Percentiles rank a stretch among this genome's conserved stretches.
phyloP scores from a whole-genome alignment of 2,329 filamentous ascomycete species.

The Ophiocordyceps camponoti-leonardi region DNA sequence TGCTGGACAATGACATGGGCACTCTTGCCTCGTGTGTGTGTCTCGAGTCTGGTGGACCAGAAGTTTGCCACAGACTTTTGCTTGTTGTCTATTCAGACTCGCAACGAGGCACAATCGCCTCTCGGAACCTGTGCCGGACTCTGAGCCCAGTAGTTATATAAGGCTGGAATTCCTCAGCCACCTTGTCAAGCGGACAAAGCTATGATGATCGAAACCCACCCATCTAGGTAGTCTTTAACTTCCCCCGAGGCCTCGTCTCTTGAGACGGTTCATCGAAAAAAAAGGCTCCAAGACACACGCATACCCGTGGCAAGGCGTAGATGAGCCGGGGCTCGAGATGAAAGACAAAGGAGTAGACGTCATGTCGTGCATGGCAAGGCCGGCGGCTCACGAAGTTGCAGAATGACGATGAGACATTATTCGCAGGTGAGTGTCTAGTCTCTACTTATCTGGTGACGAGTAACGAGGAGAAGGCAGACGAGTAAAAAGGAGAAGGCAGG shows the following conservation, averaged over 20 bases:
- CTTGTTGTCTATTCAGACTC: no score
- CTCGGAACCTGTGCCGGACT: not conserved
- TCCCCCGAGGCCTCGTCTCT: not conserved
- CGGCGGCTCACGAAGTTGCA: no score
- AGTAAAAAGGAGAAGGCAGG: not conserved
- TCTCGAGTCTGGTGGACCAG: no score
- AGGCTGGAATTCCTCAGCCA: not conserved
- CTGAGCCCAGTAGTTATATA: not conserved
- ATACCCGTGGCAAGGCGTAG: not conserved
- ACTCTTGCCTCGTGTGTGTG: no score
- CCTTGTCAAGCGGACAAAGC: not conserved
- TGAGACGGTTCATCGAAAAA: not conserved
- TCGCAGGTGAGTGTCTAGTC: no score
- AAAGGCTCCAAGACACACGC: not conserved
- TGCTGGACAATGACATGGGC: constrained; percentile 10
- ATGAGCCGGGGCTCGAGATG: not conserved
- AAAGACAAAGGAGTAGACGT: not conserved
- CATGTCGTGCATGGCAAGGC: not conserved
- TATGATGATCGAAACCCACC: not conserved
- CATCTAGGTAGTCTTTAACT: no score
- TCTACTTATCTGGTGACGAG: no score
- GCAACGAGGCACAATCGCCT: no score
- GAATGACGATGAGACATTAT: not conserved
- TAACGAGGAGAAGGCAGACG: not conserved
- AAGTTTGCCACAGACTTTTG: no score